These are phyloP conservation scores for Alternaria panax DNA, from an alignment of 2,329 filamentous ascomycete genomes.

Conservation along the genomic window DNA sequence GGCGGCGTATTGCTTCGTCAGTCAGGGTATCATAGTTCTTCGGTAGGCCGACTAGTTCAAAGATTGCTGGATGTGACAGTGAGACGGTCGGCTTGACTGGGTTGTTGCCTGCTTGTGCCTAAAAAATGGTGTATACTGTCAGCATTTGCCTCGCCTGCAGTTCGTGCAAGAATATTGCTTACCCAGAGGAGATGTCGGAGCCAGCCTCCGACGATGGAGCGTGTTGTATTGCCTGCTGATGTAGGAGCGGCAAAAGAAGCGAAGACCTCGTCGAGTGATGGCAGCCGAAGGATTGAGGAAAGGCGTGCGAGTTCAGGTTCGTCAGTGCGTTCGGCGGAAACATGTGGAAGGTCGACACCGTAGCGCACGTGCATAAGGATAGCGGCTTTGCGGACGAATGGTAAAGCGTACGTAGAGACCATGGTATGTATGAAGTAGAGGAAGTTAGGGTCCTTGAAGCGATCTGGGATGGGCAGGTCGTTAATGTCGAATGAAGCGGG, in stretches of 20 bases:
- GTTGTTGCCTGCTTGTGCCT: slow-evolving; percentile 45
- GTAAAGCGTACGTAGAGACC: slow-evolving; percentile 83
- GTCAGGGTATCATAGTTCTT: slow-evolving; percentile 92
- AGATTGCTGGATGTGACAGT: slow-evolving; percentile 85
- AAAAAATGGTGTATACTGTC: not conserved
- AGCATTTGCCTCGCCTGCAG: not conserved
- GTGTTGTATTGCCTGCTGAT: slow-evolving; percentile 49
- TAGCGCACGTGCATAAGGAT: slow-evolving; percentile 88
- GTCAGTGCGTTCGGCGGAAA: slow-evolving; percentile 62
- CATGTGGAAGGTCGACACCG: slow-evolving; percentile 83
- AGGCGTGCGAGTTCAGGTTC: slow-evolving; percentile 83
- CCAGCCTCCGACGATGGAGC: slow-evolving; percentile 71
- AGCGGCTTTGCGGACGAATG: slow-evolving; percentile 84
- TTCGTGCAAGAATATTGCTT: not conserved
- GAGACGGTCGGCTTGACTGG: slow-evolving; percentile 56
- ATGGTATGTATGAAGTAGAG: slow-evolving; percentile 49
- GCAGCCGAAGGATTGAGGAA: slow-evolving; percentile 76
- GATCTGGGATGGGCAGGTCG: slow-evolving; percentile 31
- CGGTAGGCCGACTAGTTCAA: slow-evolving; percentile 90
- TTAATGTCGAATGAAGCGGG: slow-evolving; percentile 34
- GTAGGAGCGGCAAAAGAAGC: slow-evolving; percentile 57
- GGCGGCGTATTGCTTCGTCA: slow-evolving; percentile 83
- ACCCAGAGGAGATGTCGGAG: slow-evolving; percentile 66
- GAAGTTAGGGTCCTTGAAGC: slow-evolving; percentile 42
- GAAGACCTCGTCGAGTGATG: slow-evolving; percentile 81